Conservation (phyloP, 2,329 filamentous ascomycete species). For the Aciculosporium take region DNA sequence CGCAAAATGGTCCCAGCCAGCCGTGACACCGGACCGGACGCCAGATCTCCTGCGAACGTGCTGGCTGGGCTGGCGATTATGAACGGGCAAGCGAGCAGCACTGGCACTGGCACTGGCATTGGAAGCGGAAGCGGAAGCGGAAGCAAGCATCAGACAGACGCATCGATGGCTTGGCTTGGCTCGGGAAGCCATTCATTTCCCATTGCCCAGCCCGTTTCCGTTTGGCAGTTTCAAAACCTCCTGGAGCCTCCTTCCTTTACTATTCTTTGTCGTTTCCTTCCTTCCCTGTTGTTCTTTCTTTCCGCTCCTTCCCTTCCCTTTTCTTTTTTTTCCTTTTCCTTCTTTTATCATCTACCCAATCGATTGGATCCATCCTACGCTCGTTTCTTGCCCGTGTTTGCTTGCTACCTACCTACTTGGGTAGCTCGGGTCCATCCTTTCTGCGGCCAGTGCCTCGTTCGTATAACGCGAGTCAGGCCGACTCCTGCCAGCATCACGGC, state of each 20-base stretch:
- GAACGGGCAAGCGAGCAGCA: too few species aligned
- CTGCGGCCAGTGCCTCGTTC: background rate
- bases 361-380: too few species aligned
- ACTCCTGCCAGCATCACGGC: background rate
- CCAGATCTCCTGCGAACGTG: too few species aligned
- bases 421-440: background rate
- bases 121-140: too few species aligned
- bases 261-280: background rate
- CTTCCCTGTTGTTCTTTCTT: background rate
- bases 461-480: background rate
- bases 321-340: background rate
- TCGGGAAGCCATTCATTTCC: background rate
- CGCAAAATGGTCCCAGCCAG: too few species aligned
- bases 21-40: too few species aligned
- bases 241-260: background rate
- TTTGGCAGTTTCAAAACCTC: too few species aligned
- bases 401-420: too few species aligned
- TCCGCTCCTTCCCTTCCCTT: background rate
- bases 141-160: too few species aligned
- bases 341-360: background rate
- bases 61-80: too few species aligned
- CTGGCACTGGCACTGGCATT: too few species aligned
- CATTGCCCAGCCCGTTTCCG: background rate
- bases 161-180: too few species aligned
- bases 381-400: background rate